phyloP scores from a whole-genome alignment of 129 eudicot species.

The Flaveria sonorensis region DNA sequence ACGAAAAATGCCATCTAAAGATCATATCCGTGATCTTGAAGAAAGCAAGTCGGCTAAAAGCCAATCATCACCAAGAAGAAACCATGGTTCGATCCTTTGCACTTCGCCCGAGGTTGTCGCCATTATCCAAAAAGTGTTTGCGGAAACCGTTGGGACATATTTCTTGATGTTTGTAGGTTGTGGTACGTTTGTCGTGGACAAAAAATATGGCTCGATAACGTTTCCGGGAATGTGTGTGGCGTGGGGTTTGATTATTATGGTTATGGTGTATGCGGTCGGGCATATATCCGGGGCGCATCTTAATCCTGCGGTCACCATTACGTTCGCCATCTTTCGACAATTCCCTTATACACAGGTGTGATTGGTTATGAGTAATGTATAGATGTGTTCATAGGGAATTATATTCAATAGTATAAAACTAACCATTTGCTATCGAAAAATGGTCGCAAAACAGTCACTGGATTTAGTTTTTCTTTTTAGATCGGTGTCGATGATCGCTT shows the following conservation, averaged over 20 bases:
- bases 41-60: conserved; percentile 19
- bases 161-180: conserved; percentile 60
- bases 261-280: conserved; percentile 56
- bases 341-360: conserved; percentile 56
- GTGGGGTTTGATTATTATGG: conserved; percentile 62
- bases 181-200: conserved; percentile 57
- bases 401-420: too few relatives aligned
- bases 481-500: too few relatives aligned
- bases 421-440: background rate
- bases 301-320: conserved; percentile 59
- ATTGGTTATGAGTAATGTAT: background rate
- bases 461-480: background rate
- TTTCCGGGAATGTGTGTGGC: conserved; percentile 50
- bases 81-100: conserved; percentile 34
- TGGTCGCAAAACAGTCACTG: background rate
- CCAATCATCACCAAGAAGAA: conserved; percentile 27
- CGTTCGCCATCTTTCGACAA: conserved; percentile 57
- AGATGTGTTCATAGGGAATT: background rate
- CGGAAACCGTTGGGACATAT: conserved; percentile 59
- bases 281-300: conserved; percentile 58
- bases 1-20: conserved; percentile 22
- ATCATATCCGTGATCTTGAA: conserved; percentile 14
- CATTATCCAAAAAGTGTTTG: conserved; percentile 52
- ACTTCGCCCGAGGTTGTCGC: conserved; percentile 42
- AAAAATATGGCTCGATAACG: conserved; percentile 52